Base-by-base conservation (phyloP, 1,139 yeast genomes). In the Pichia sp. region DNA sequence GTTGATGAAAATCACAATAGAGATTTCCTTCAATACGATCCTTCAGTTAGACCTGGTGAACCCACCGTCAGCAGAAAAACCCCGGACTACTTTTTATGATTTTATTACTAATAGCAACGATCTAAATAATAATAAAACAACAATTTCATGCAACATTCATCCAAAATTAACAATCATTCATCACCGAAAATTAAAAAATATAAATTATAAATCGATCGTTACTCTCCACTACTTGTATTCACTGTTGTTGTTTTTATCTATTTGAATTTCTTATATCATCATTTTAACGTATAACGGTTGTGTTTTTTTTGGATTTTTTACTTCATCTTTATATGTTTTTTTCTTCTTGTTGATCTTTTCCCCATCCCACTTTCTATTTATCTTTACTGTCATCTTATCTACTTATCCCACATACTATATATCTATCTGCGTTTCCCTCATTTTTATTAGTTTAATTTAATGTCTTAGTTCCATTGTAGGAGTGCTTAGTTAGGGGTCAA, bases 31-130 rank as follows among this genome's bases (percentile, higher is more conserved):
- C 97, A 90, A 67, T 90, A 90, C 66, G 97, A 90, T 67, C 97
- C 97, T 43, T 81, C 91, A 42, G 90, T 91, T 50, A 83, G 97
- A 71, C 96, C 96, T 22, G 97, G 97, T 48, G 96, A 90, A 67
- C 96, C 97, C 48, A 85, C 96, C 7, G 96, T 90, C 28, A 87
- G 96, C 38, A 81, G 97, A 69, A 85, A 90, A 67, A 90, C 96
- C 12, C 97, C 97, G 12, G 97, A 90, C 67, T 90, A 90, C 69
- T 90, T 90, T 77, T 79, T 89, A 69, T 89, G 67, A 67, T 34
- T 51, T 19, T 33, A 27, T 33, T 34, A 17, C 7, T 10, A 34
- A 18, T 33, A 33, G 7, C 9, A 30, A 9, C n/a, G 12, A 30
- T 30, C 8, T 8, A 8, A 8, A 31, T 11, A 31, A 31, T 31